phyloP scores from a whole-genome alignment of 805 yeast species.

The Saturnispora besseyi region DNA sequence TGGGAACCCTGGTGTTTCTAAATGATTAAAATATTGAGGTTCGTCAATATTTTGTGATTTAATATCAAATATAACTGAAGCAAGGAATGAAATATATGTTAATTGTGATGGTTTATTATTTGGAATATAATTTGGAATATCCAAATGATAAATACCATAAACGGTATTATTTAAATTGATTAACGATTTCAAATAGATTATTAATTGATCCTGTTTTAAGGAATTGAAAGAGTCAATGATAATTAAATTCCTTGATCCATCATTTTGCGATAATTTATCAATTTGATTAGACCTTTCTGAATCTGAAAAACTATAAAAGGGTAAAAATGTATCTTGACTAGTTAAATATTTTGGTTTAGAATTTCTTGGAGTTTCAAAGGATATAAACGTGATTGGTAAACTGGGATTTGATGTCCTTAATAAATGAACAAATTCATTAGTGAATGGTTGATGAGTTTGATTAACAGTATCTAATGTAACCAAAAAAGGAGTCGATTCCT shows the following conservation, averaged over 20 bases:
- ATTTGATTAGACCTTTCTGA: constrained; percentile 1
- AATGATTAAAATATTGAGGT: constrained; percentile 1
- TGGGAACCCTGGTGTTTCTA: constrained; percentile 1
- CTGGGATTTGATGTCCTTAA: constrained; percentile 19
- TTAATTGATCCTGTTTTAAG: constrained; percentile 34
- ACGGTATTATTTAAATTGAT: constrained; percentile 38
- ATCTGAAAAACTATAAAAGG: constrained; percentile 30
- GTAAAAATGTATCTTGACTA: constrained; percentile 35
- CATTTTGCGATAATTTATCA: constrained; percentile 1
- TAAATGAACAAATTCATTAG: constrained; percentile 48
- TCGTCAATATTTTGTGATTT: not conserved
- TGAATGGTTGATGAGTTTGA: constrained; percentile 53
- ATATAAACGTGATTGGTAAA: constrained; percentile 40
- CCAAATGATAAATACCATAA: constrained; percentile 40
- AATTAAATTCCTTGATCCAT: constrained; percentile 27
- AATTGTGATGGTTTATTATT: constrained; percentile 17
- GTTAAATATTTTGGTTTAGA: constrained; percentile 36
- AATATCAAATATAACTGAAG: constrained; percentile 58
- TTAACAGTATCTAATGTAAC: constrained; percentile 59
- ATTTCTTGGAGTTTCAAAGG: constrained; percentile 50
- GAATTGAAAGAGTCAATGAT: constrained; percentile 65
- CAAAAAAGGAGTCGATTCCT: constrained; percentile 68
- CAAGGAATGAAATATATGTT: constrained; percentile 47
- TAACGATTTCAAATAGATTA: constrained; percentile 23
- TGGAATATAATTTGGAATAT: constrained; percentile 22